Evolutionary conservation across 352 stramenopile genomes (phyloP).

Genomic region (Pythium folliculosum): DNA sequence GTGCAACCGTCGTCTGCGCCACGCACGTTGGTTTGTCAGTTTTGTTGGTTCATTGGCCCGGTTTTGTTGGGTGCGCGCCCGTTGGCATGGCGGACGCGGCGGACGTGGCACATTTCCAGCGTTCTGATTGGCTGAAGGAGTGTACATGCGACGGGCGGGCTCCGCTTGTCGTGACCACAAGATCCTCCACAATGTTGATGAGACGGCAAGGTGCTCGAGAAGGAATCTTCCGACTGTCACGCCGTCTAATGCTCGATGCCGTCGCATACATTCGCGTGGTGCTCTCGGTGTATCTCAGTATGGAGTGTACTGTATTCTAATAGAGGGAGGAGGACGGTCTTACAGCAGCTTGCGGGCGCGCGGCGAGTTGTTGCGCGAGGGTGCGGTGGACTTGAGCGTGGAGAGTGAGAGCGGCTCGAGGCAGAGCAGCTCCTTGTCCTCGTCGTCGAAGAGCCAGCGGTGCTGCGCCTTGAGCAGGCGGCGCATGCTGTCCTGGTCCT

Average conservation of each 20-base stretch:
- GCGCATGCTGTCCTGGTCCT: conserved; percentile 66
- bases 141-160: conserved; percentile 21
- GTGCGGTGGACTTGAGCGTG: conserved; percentile 24
- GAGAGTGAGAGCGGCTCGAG: conserved; percentile 56
- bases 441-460: conserved; percentile 69
- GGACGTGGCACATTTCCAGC: not conserved
- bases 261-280: not conserved
- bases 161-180: conserved; percentile 2
- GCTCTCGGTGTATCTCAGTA: too few relatives aligned
- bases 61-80: not conserved
- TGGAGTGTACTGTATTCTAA: too few relatives aligned
- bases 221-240: not conserved
- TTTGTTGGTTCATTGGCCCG: not conserved
- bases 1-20: conserved; percentile 9
- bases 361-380: conserved; percentile 8
- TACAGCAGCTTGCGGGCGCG: conserved; percentile 25
- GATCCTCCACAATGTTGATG: conserved; percentile 2
- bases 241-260: conserved; percentile 5
- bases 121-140: conserved; percentile 16
- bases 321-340: too few relatives aligned
- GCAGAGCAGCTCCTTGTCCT: conserved; percentile 58
- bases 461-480: conserved; percentile 71
- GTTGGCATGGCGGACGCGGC: conserved; percentile 3
- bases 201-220: conserved; percentile 13
- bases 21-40: not conserved